Percentiles rank a stretch among this genome's conserved stretches.
phyloP scores from a whole-genome alignment of 2,329 filamentous ascomycete genomes.

The Colletotrichum siamense region DNA sequence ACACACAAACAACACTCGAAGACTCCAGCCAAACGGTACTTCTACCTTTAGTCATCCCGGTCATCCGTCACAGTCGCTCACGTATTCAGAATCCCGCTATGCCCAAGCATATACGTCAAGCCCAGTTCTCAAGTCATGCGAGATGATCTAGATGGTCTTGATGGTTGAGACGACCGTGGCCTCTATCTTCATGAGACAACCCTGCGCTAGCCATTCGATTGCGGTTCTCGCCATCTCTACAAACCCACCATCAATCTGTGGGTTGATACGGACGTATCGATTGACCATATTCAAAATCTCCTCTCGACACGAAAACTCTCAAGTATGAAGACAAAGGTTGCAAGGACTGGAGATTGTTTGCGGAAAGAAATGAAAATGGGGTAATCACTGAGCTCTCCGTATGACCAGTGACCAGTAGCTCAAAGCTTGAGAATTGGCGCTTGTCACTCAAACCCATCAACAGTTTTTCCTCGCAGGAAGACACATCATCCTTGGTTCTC shows the following conservation, averaged over 20 bases:
- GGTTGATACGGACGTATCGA: no score
- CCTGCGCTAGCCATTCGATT: no score
- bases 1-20: not conserved
- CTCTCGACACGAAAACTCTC: rapidly evolving
- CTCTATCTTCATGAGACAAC: not conserved
- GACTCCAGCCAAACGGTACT: not conserved
- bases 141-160: rapidly evolving
- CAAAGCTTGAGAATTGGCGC: not conserved
- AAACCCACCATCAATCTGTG: rapidly evolving
- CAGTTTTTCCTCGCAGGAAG: rapidly evolving
- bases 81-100: not conserved
- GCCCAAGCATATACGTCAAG: not conserved
- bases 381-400: not conserved
- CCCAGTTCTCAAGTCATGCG: not conserved
- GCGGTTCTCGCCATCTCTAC: not conserved
- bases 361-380: not conserved
- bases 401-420: not conserved
- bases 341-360: no score
- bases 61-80: rapidly evolving
- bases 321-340: no score
- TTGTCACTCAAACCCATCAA: not conserved
- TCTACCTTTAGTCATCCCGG: not conserved
- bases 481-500: rapidly evolving
- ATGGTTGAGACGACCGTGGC: not conserved
- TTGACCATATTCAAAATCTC: rapidly evolving